Evolutionary conservation across 164 flowering plant species (phyloP), one percentile per base, ranked within the genome.

Genomic region (Chloranthus sessilifolius): DNA sequence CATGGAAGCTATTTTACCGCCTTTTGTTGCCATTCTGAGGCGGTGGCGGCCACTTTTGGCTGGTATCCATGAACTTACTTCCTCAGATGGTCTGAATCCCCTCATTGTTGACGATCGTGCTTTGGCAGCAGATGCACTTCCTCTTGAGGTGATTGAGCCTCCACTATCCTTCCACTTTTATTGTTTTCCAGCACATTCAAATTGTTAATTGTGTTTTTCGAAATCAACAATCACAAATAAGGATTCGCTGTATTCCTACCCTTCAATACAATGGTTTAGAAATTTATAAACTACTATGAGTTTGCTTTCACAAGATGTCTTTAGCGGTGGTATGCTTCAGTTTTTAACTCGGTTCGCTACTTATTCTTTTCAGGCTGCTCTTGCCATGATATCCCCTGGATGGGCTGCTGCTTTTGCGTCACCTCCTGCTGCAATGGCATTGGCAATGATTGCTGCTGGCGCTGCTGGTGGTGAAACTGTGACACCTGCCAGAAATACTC

Each of bases 371-470:
- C 74, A 94, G 99, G 92, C 92, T 73, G 91, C 95, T 77, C 88
- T 89, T 55, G 71, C 85, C 59, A 94, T 94, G 99, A 75, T 89
- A 21, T 82, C 97, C 61, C 88, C 92, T 54, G 79, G 76, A 45
- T 94, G 99, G 99, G 99, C 99, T 61, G 97, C 97, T 65, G 89
- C 99, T 64, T 94, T 94, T 79, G 99, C 97, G 44, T 94, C 99
- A 41, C 99, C 97, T 41, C 99, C 99, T 60, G 92, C 96, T 68
- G 95, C 99, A 34, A 72, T 94, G 97, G 96, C 97, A 49, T 63
- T 94, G 67, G 97, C 99, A 41, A 94, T 94, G 99, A 83, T 94
- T 67, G 99, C 96, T 56, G 99, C 99, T 51, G 99, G 99, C 56
- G 92, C 99, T 59, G 83, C 76, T 62, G 99, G 99, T 51, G 84